Conservation (phyloP, 305 asterid genomes). For the Withania somnifera region DNA sequence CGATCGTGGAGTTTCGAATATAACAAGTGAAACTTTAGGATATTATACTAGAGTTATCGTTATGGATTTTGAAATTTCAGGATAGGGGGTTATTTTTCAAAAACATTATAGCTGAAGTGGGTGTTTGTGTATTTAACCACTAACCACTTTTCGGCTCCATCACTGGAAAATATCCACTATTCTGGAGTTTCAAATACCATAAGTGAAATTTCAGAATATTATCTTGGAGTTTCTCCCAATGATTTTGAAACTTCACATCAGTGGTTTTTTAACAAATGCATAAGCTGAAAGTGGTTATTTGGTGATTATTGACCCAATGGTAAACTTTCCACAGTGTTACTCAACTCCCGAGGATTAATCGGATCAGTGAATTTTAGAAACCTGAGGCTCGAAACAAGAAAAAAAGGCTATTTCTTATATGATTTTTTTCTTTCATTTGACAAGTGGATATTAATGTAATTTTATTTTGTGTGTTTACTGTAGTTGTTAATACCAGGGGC, state of each 20-base stretch:
- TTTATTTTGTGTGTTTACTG: not conserved
- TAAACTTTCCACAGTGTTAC: not conserved
- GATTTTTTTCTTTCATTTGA: not conserved
- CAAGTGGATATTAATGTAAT: not conserved
- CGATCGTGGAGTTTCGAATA: not conserved
- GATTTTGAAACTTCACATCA: not conserved
- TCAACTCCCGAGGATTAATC: not conserved
- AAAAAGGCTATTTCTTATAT: not conserved
- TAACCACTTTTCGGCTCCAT: not conserved
- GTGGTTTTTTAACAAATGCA: not conserved
- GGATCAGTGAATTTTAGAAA: not conserved
- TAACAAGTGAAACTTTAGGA: not conserved
- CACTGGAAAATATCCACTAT: not conserved
- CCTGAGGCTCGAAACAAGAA: not conserved
- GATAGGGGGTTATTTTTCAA: not conserved
- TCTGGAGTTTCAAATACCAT: not conserved
- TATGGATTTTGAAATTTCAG: not conserved
- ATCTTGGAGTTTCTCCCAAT: not conserved
- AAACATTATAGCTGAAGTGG: not conserved
- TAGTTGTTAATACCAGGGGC: constrained; percentile 30
- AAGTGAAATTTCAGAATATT: not conserved
- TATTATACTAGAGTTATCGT: not conserved
- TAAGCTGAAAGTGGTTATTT: not conserved
- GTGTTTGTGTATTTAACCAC: not conserved
- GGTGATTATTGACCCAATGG: too few relatives aligned